Conservation (phyloP, 495 filamentous ascomycete genomes). For the Penicillium lividum region DNA sequence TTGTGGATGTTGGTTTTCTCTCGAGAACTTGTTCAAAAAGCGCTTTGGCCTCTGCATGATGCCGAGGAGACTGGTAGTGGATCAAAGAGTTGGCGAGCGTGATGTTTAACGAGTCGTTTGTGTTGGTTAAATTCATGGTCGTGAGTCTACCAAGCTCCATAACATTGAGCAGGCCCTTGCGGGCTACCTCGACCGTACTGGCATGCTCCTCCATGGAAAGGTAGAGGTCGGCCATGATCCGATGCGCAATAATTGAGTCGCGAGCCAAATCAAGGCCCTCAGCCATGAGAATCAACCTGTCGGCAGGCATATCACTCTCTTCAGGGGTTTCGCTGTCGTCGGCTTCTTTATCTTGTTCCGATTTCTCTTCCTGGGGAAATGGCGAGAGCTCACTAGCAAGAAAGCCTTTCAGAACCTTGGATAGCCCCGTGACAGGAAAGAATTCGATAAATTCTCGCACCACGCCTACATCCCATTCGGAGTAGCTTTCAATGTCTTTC, state of each 20-base stretch:
- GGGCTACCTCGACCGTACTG: slow-evolving; percentile 73
- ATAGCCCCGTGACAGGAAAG: slow-evolving; percentile 81
- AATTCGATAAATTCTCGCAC: slow-evolving; percentile 77
- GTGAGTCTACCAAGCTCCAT: slow-evolving; percentile 60
- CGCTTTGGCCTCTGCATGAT: slow-evolving; percentile 81
- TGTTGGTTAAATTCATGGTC: slow-evolving; percentile 65
- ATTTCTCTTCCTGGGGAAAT: slow-evolving; percentile 52
- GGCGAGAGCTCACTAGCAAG: slow-evolving; percentile 82
- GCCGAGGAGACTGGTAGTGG: slow-evolving; percentile 81
- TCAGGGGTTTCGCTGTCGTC: slow-evolving; percentile 23
- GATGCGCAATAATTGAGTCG: slow-evolving; percentile 77
- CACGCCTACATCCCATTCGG: slow-evolving; percentile 70
- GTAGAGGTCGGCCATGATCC: slow-evolving; percentile 83
- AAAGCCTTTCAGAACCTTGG: slow-evolving; percentile 77
- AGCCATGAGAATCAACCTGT: slow-evolving; percentile 75
- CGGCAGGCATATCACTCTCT: slow-evolving; percentile 49
- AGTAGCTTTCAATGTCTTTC: slow-evolving; percentile 72
- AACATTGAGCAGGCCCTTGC: slow-evolving; percentile 65
- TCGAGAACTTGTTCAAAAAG: slow-evolving; percentile 79
- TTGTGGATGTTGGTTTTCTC: slow-evolving; percentile 68
- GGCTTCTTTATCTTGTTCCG: slow-evolving; percentile 37
- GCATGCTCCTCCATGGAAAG: slow-evolving; percentile 84
- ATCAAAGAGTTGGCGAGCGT: slow-evolving; percentile 81
- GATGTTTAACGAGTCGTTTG: slow-evolving; percentile 69
- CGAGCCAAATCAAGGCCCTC: slow-evolving; percentile 73